Evolutionary conservation across 2,329 filamentous ascomycete genomes (phyloP), one percentile per base, ranked within the genome.

Genomic region (Zarea fungicola): DNA sequence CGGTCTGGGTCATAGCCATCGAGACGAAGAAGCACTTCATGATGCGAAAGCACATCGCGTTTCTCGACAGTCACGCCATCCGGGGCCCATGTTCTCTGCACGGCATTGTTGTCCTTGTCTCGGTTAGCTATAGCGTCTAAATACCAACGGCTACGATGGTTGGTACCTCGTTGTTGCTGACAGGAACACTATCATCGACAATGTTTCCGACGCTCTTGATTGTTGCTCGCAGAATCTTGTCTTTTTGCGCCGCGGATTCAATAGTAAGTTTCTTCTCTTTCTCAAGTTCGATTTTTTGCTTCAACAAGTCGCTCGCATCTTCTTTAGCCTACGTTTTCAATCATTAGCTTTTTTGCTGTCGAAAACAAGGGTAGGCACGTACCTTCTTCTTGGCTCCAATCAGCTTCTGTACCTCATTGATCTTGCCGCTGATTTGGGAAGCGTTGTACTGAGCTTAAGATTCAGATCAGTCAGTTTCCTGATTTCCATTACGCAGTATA

Each of bases 1-100:
- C 93, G 85, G 63, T 96, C 89, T 1, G 89, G 87, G 65, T 97
- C 93, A 64, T 95, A 96, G 47, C 92, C 91, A 59, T 93, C 89
- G 54, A 97, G 73, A 58, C 89, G 81, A 51, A 85, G 83, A 52
- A 97, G 81, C 48, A 99, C 90, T 65, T 97, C 92, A 68, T 99
- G 93, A 68, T 99, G 93, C 44, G 91, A 96, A 54, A 97, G 84
- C 54, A 80, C 74, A 50, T 86, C 77, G 59, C 82, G 81, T 76
- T 91, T 91, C 69, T 90, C 82, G 42, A 87, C 81, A 19, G 72
- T 77, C 51, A 84, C 77, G 46, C 84, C 84, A 57, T 89, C 83
- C 1, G 92, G 92, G 5, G 81, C 80, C 91, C 91, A 99, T 25
- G 78, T 85, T 60, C 83, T 81, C 58, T 88, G 75, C 26, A 90